A percentile compares a stretch with the other conserved stretches of the same genome.
Conservation (phyloP, 108 stramenopile species). For the Nannochloropsis granulata region DNA sequence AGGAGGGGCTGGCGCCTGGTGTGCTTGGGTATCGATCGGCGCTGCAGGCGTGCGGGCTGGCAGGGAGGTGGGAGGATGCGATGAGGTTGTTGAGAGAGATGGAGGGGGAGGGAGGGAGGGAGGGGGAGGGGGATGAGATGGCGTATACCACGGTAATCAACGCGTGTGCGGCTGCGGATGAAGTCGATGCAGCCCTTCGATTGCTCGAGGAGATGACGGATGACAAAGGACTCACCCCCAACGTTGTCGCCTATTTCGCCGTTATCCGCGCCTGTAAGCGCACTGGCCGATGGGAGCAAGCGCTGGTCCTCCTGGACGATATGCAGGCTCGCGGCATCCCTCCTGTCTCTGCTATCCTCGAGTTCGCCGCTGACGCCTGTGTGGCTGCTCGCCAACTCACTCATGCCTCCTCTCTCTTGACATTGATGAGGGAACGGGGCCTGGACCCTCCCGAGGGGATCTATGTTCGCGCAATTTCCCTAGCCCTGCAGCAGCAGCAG, state of each 20-base stretch:
- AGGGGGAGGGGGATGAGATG: neutral
- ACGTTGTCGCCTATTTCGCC: neutral
- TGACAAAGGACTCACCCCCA: neutral
- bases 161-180: neutral
- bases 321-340: neutral
- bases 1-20: neutral
- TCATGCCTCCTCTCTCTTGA: neutral
- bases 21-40: conserved; percentile 2
- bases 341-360: neutral
- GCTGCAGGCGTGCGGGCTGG: neutral
- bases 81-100: conserved; percentile 3
- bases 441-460: neutral
- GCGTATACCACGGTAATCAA: neutral
- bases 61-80: conserved; percentile 1
- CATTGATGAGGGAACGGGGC: neutral
- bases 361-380: neutral
- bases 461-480: neutral
- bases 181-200: neutral
- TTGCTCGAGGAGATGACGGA: neutral
- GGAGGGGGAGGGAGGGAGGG: neutral
- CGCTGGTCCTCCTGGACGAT: neutral
- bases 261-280: neutral
- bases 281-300: neutral
- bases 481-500: neutral
- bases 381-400: neutral